phyloP scores from a whole-genome alignment of 169 alveolate species.

The Plasmodium berghei region DNA sequence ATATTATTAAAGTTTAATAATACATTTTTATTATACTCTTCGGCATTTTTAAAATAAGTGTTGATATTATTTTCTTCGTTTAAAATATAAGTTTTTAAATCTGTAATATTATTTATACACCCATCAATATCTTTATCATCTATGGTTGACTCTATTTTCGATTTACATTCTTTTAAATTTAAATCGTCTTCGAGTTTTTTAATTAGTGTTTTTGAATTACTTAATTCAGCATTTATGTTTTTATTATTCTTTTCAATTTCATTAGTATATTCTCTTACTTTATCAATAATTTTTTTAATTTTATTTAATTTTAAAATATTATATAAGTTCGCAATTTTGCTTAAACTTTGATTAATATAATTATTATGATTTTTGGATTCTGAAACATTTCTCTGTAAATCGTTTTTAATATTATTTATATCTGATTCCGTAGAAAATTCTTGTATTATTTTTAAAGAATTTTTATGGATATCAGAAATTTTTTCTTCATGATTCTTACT shows the following conservation, averaged over 20 bases:
- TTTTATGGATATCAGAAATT: too few relatives aligned
- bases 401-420: background rate
- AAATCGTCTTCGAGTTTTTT: too few relatives aligned
- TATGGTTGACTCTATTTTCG: too few relatives aligned
- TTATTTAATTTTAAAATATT: background rate
- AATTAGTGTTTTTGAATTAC: too few relatives aligned
- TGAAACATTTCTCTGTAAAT: background rate
- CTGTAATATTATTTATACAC: too few relatives aligned
- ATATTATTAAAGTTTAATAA: background rate
- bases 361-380: background rate
- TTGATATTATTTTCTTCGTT: too few relatives aligned
- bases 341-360: background rate
- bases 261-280: background rate
- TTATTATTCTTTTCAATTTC: background rate
- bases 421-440: background rate
- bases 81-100: too few relatives aligned
- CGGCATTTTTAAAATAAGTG: too few relatives aligned
- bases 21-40: slow-evolving; percentile 18
- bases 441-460: too few relatives aligned
- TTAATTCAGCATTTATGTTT: background rate
- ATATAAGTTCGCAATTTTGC: background rate
- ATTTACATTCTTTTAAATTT: too few relatives aligned
- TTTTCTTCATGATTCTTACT: too few relatives aligned
- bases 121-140: too few relatives aligned
- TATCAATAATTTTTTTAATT: background rate